These are phyloP conservation scores for Cyberlindnera galapagoensis DNA, from an alignment of 805 yeast species.

Conservation along the genomic window DNA sequence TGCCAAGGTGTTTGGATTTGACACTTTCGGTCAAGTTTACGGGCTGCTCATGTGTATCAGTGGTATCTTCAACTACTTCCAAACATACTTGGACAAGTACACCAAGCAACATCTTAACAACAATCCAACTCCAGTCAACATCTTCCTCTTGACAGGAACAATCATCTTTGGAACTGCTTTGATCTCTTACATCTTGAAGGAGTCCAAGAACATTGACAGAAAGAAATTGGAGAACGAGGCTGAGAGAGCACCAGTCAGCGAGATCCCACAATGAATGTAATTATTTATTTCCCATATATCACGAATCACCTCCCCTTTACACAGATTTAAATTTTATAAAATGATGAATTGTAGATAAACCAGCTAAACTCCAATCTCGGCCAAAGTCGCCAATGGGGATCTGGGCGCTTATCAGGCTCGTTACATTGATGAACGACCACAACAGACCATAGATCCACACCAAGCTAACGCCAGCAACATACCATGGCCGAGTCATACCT, in stretches of 20 bases:
- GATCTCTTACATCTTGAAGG: conserved; percentile 26
- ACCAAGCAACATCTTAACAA: conserved; percentile 64
- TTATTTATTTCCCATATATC: neutral
- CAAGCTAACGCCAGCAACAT: too few relatives aligned
- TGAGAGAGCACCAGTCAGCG: conserved; percentile 44
- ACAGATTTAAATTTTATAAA: too few relatives aligned
- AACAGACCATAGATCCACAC: too few relatives aligned
- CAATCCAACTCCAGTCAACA: conserved; percentile 79
- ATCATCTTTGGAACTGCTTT: conserved; percentile 29
- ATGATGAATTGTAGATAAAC: too few relatives aligned
- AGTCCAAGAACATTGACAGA: conserved; percentile 40
- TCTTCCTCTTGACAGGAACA: conserved; percentile 47
- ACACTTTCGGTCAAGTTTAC: conserved; percentile 86
- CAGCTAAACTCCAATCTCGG: too few relatives aligned
- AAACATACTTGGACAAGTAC: conserved; percentile 57
- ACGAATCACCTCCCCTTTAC: too few relatives aligned
- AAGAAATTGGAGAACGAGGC: conserved; percentile 56
- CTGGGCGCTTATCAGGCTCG: too few relatives aligned
- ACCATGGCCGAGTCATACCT: too few relatives aligned
- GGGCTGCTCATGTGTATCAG: conserved; percentile 80
- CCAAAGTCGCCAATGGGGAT: too few relatives aligned
- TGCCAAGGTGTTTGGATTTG: conserved; percentile 90
- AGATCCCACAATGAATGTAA: conserved; percentile 31
- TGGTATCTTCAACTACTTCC: conserved; percentile 73
- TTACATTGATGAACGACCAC: too few relatives aligned